Evolutionary conservation across 805 yeast genomes (phyloP), one percentile per base, ranked within the genome.

Genomic region (Wickerhamiella azymoides): DNA sequence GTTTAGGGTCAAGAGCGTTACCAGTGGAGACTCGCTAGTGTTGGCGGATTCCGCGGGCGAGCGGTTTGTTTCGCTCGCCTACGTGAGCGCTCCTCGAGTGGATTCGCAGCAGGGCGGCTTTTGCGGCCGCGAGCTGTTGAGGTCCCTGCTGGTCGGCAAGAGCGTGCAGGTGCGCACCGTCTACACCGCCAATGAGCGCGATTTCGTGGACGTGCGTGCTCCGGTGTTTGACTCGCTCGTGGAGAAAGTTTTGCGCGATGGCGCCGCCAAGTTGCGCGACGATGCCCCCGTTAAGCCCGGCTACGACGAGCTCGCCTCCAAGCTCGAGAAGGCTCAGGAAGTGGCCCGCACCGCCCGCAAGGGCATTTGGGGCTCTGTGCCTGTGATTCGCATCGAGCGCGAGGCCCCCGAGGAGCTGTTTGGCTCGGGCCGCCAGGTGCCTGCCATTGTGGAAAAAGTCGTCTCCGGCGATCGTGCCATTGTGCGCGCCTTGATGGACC

Each of bases 401-500:
- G 43, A 45, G 8, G 50, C 54, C 10, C 60, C 64, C 11, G 41
- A 41, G 10, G 43, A 36, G 14, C 40, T 53, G n/a, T 48, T 49
- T 36, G 60, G 58, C 17, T 48, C 57, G 27, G 51, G 53, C 25
- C 46, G 61, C n/a, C 74, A 77, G 21, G 61, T 74, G 41, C 62
- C 69, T 14, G 70, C 83, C 27, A 71, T 84, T 47, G 79, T 84
- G 21, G 94, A 84, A 62, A 77, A 73, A 55, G 92, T 80, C 27
- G 69, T 83, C 49, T 67, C 79, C 50, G 95, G 94, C 41, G 94
- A 84, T 62, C 67, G 94, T 40, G 61, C 84, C n/a, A 65, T 79
- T 33, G 72, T 75, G 10, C 72, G 93, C 36, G 59, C 77, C 10
- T 52, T 77, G 46, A 55, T 74, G 40, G 67, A 65, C 48, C 62